Conservation (phyloP, 371 early-diverging fungal species). For the Haplosporangium sp. region DNA sequence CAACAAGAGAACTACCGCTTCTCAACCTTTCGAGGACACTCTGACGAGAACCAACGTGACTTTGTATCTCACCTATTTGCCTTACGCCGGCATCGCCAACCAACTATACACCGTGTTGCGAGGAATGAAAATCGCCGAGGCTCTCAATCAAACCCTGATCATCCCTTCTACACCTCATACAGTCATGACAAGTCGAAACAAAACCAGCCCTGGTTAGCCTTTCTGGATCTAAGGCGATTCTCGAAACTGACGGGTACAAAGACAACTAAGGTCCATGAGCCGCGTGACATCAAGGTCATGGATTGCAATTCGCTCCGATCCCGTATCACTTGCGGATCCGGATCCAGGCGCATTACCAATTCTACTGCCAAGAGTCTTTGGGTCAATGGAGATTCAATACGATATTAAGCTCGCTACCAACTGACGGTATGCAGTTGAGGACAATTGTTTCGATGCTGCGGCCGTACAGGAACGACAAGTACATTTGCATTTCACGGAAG, state of each 20-base stretch:
- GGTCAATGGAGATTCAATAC: slow-evolving; percentile 42
- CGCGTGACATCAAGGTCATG: slow-evolving; percentile 9
- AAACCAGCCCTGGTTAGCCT: slow-evolving; percentile 45
- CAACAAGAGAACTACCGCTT: slow-evolving; percentile 6
- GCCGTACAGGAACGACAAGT: slow-evolving; percentile 10
- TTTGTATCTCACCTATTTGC: slow-evolving; percentile 32
- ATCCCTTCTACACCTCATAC: slow-evolving; percentile 39
- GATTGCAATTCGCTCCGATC: slow-evolving; percentile 22
- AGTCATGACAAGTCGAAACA: slow-evolving; percentile 37
- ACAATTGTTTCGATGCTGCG: slow-evolving; percentile 14
- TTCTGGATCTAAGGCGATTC: slow-evolving; percentile 32
- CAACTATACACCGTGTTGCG: slow-evolving; percentile 46
- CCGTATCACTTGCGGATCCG: slow-evolving; percentile 45
- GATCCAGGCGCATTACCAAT: slow-evolving; percentile 37
- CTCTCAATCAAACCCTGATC: slow-evolving; percentile 33
- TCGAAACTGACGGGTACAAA: slow-evolving; percentile 18
- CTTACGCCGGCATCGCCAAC: slow-evolving; percentile 43
- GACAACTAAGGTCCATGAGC: slow-evolving; percentile 33
- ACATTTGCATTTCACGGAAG: slow-evolving; percentile 34
- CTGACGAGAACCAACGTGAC: neutral
- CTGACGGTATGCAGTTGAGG: slow-evolving; percentile 16
- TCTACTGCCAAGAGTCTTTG: slow-evolving; percentile 42
- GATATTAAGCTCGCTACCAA: neutral
- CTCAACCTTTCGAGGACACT: slow-evolving; percentile 20
- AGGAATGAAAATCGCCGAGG: slow-evolving; percentile 32